phyloP scores from a whole-genome alignment of 2,329 filamentous ascomycete genomes.

The Lachnellula hyalina region DNA sequence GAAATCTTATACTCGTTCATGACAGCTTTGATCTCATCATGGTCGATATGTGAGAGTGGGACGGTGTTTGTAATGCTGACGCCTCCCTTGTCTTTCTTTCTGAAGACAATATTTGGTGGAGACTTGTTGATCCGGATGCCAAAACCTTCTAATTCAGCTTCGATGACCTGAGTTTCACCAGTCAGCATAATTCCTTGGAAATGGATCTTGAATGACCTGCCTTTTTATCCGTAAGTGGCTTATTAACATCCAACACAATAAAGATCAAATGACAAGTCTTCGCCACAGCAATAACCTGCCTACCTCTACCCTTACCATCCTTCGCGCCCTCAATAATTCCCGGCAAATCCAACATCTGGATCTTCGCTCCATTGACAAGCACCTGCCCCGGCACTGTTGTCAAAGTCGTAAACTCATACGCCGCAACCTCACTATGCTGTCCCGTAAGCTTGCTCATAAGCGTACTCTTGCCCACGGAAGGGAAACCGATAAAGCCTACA shows the following conservation, averaged over 20 bases:
- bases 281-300: constrained; percentile 96
- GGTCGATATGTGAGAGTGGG: constrained; percentile 84
- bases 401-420: constrained; percentile 97
- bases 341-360: constrained; percentile 96
- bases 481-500: constrained; percentile 96
- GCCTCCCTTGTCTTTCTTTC: constrained; percentile 98
- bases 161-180: constrained; percentile 54
- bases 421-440: constrained; percentile 93
- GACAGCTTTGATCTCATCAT: constrained; percentile 96
- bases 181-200: no score
- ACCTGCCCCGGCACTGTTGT: constrained; percentile 97
- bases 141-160: constrained; percentile 91
- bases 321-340: constrained; percentile 99
- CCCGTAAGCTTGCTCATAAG: constrained; percentile 92
- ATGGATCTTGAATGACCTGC: constrained; percentile 18
- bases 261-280: constrained; percentile 99
- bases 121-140: constrained; percentile 96
- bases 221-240: constrained; percentile 93
- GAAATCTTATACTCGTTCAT: constrained; percentile 97
- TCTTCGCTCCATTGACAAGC: constrained; percentile 90
- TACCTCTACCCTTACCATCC: constrained; percentile 93
- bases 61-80: constrained; percentile 95
- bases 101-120: constrained; percentile 98
- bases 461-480: constrained; percentile 97
- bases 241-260: constrained; percentile 97